Evolutionary conservation across 345 rosid species (phyloP).

Genomic region (Draba incana): DNA sequence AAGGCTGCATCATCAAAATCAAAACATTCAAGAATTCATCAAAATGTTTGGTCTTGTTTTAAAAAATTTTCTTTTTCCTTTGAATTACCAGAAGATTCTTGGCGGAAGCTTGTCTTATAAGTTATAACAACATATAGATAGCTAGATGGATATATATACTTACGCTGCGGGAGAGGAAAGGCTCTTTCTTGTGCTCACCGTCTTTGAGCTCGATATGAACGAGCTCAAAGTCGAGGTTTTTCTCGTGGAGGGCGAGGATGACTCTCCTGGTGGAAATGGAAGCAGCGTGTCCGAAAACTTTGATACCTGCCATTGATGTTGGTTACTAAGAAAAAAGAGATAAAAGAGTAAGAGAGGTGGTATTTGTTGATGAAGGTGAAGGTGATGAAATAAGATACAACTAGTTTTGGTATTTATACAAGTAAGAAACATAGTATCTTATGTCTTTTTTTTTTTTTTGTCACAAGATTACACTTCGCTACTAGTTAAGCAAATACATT

Average conservation of each 20-base stretch:
- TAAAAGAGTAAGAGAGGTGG: conserved; percentile 23
- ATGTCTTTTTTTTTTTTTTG: too few species aligned
- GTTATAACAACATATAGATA: neutral
- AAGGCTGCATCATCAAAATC: conserved; percentile 56
- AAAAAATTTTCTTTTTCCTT: too few species aligned
- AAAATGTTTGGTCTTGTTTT: conserved; percentile 6
- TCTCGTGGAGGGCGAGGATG: conserved; percentile 47
- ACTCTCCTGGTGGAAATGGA: conserved; percentile 42
- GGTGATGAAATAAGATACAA: conserved; percentile 36
- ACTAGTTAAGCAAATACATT: too few species aligned
- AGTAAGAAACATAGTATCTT: neutral
- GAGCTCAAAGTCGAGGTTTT: conserved; percentile 44
- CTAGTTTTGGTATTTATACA: conserved; percentile 37
- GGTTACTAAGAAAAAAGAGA: neutral
- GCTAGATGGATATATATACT: neutral
- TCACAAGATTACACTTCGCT: too few species aligned
- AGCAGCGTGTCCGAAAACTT: conserved; percentile 39
- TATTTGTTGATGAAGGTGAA: conserved; percentile 32
- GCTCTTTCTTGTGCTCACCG: conserved; percentile 43
- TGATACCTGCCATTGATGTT: conserved; percentile 39
- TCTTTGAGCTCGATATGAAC: conserved; percentile 36
- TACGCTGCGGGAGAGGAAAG: conserved; percentile 45
- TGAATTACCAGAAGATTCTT: too few species aligned
- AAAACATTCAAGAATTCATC: conserved; percentile 18
- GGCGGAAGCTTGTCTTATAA: too few species aligned